Base-by-base conservation (phyloP, 148 eudicot genomes). In the Diospyros kaki region DNA sequence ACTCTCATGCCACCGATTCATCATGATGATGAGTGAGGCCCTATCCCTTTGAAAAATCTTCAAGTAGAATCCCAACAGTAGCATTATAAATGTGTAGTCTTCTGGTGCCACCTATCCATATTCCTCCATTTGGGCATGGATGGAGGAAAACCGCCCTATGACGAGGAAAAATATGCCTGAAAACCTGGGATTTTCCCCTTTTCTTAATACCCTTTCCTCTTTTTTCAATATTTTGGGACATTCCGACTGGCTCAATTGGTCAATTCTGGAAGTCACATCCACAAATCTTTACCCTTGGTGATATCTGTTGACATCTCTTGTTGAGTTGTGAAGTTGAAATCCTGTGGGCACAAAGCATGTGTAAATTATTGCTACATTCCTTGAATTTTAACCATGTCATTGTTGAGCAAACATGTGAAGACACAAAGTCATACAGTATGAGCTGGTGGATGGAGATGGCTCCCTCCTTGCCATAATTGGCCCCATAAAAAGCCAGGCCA, bases 231-330 rank as follows among this genome's bases (percentile, higher is more conserved):
- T 74, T 17, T 38, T 74, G 2, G 4, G 39, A 10, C 11, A 13
- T 3, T 50, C 63, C 71, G 67, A 76, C 75, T 61, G 63, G 64
- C 58, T 46, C 45, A 60, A 68, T 17, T 43, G 41, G 70, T 58
- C 51, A 71, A 77, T 18, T 43, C 63, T 77, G 53, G 66, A 76
- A 63, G 89, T 84, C 88, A 83, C 85, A 84, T 84, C 89, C 64
- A 45, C 10, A 60, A 81, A 77, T 76, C 81, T 87, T 68, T 82
- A 89, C 85, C 97, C 87, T 73, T 83, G 84, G 73, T 77, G 86
- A 86, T 82, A 85, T 71, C 85, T 85, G 83, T 79, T 86, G 79
- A 77, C 82, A 72, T 81, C 92, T 81, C 89, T 78, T 72, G 89
- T 28, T 28, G 28, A 28, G 28, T 28, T 28, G 52, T 46, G 86